Evolutionary conservation across 768 basidiomycete genomes (phyloP).

Genomic region (Sarcodon sp.): DNA sequence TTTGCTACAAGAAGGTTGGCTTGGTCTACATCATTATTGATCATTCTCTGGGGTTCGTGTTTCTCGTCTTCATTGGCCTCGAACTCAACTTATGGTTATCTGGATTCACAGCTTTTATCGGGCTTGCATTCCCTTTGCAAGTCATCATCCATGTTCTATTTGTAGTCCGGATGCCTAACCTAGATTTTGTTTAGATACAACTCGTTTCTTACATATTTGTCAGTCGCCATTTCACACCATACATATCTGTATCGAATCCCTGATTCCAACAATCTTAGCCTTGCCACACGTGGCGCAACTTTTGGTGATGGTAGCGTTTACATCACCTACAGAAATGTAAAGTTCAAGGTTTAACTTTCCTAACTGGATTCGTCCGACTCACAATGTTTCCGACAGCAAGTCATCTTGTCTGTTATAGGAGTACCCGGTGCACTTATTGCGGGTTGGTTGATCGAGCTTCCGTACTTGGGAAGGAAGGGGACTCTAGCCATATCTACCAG

Average conservation of each 20-base stretch:
- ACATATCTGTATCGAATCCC: not conserved
- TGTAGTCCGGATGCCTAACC: not conserved
- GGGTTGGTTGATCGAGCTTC: constrained; percentile 39
- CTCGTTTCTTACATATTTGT: constrained; percentile 42
- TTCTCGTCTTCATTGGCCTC: not conserved
- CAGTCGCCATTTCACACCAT: constrained; percentile 7
- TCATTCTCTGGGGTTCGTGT: constrained; percentile 36
- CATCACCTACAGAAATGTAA: constrained; percentile 63
- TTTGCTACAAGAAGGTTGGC: constrained; percentile 39
- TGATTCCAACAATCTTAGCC: constrained; percentile 21
- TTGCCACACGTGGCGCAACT: constrained; percentile 49
- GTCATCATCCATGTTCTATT: constrained; percentile 7
- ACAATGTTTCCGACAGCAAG: constrained; percentile 22
- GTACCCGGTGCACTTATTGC: constrained; percentile 45
- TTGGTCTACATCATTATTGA: constrained; percentile 35
- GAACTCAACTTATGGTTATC: not conserved
- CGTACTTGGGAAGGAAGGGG: constrained; percentile 37
- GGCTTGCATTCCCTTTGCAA: constrained; percentile 61
- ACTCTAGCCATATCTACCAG: constrained; percentile 38
- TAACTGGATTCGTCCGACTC: not conserved
- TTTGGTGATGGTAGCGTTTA: constrained; percentile 61
- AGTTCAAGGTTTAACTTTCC: constrained; percentile 3
- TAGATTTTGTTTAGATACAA: constrained; percentile 26
- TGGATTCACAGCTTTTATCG: constrained; percentile 44
- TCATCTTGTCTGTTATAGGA: constrained; percentile 43